These are phyloP conservation scores for Russula dissimulans DNA, from an alignment of 768 basidiomycete genomes.

Conservation along the genomic window DNA sequence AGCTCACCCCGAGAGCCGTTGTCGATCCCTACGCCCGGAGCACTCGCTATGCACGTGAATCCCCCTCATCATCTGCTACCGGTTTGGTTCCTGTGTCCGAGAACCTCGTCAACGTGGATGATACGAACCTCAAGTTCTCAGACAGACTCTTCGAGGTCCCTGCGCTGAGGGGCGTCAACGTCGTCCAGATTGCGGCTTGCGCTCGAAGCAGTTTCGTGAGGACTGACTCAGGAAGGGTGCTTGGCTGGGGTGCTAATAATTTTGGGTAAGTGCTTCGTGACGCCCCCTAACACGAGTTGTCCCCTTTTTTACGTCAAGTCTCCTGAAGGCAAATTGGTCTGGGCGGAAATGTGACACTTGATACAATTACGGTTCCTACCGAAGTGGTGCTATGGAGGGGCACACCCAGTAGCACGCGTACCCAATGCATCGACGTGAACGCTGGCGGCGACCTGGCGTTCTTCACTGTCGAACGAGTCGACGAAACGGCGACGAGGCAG, in stretches of 20 bases:
- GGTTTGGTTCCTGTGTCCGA: conserved; percentile 18
- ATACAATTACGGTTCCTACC: conserved; percentile 71
- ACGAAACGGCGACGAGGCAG: conserved; percentile 28
- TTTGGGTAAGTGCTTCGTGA: conserved; percentile 45
- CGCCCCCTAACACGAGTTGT: neutral
- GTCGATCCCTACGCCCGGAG: conserved; percentile 42
- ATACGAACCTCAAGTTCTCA: conserved; percentile 51
- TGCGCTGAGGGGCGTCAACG: conserved; percentile 49
- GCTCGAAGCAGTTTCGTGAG: conserved; percentile 62
- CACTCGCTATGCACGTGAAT: conserved; percentile 32
- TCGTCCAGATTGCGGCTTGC: conserved; percentile 67
- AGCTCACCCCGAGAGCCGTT: conserved; percentile 49
- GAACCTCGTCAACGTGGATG: conserved; percentile 23
- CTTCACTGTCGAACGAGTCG: conserved; percentile 58
- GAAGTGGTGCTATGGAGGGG: conserved; percentile 69
- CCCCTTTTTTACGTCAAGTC: neutral
- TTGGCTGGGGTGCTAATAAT: conserved; percentile 88
- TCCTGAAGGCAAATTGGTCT: conserved; percentile 62
- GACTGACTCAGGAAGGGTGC: conserved; percentile 59
- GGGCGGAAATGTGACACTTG: conserved; percentile 50
- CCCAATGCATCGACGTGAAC: conserved; percentile 53
- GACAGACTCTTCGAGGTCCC: conserved; percentile 71
- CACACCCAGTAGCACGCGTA: conserved; percentile 39
- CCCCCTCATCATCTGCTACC: conserved; percentile 28
- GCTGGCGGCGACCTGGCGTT: conserved; percentile 73